Conservation (phyloP, 257 asterid species). For the Striga asiatica region DNA sequence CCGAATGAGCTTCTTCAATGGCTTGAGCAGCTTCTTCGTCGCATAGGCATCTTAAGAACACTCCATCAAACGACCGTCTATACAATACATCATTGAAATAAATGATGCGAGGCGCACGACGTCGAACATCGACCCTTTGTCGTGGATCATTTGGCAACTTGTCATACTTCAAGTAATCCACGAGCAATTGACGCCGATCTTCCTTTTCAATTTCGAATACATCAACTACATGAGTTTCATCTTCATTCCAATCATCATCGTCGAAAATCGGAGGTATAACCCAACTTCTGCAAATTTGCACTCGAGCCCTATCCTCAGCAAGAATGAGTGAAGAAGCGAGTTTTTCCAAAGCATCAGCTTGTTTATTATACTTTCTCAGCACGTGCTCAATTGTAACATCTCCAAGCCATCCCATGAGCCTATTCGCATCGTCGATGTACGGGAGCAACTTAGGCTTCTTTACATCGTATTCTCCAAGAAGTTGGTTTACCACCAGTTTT, state of each 20-base stretch:
- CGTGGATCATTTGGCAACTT: background rate
- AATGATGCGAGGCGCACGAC: background rate
- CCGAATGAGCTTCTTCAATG: background rate
- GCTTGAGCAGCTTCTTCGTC: background rate
- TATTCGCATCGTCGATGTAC: background rate
- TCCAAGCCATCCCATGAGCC: background rate
- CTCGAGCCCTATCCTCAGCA: background rate
- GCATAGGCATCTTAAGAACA: background rate
- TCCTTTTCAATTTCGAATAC: background rate
- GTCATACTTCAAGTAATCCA: background rate
- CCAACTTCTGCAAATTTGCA: background rate
- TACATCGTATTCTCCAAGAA: background rate
- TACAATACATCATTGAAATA: background rate
- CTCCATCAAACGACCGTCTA: background rate
- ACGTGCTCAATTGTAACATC: background rate
- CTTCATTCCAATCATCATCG: background rate
- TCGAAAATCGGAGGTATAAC: background rate
- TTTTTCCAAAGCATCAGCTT: background rate
- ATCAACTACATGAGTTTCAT: background rate
- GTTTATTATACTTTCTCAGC: background rate
- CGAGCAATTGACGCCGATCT: background rate
- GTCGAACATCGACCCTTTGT: background rate
- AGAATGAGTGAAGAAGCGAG: background rate
- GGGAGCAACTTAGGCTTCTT: background rate
- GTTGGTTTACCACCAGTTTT: background rate